Conservation (phyloP, 768 basidiomycete species). For the Aureoboletus auriporus region DNA sequence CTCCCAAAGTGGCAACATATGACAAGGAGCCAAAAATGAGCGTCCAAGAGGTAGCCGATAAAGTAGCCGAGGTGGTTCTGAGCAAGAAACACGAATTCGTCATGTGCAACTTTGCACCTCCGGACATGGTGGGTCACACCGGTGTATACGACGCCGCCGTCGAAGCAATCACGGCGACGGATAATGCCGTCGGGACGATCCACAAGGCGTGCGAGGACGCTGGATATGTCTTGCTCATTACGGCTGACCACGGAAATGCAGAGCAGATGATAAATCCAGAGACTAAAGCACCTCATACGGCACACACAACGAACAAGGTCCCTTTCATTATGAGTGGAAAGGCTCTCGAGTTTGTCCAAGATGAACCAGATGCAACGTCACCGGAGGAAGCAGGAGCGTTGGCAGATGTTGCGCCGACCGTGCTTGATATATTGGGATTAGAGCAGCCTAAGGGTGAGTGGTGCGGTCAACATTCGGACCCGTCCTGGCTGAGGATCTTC, state of each 20-base stretch:
- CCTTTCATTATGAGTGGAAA: conserved; percentile 86
- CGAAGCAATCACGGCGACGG: conserved; percentile 81
- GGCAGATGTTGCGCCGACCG: conserved; percentile 88
- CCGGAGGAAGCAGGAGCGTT: conserved; percentile 69
- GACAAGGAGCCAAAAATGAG: conserved; percentile 90
- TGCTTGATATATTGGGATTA: conserved; percentile 74
- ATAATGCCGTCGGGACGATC: conserved; percentile 83
- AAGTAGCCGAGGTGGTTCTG: conserved; percentile 83
- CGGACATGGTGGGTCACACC: conserved; percentile 97
- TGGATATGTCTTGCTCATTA: conserved; percentile 84
- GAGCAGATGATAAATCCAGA: conserved; percentile 87
- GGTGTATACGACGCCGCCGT: conserved; percentile 91
- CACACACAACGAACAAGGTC: conserved; percentile 84
- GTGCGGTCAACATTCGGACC: not conserved
- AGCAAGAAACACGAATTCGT: conserved; percentile 75
- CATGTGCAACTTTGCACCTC: conserved; percentile 98
- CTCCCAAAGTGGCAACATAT: conserved; percentile 93
- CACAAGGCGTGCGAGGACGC: conserved; percentile 81
- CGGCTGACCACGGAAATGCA: conserved; percentile 94
- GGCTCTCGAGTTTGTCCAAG: conserved; percentile 49
- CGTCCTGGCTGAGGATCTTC: not conserved
- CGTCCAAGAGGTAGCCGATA: conserved; percentile 82
- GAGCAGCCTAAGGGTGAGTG: conserved; percentile 63
- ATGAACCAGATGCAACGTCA: conserved; percentile 42
- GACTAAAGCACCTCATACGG: conserved; percentile 86